Evolutionary conservation across 2,329 filamentous ascomycete genomes (phyloP).

Genomic region (Aspergillus awamori): DNA sequence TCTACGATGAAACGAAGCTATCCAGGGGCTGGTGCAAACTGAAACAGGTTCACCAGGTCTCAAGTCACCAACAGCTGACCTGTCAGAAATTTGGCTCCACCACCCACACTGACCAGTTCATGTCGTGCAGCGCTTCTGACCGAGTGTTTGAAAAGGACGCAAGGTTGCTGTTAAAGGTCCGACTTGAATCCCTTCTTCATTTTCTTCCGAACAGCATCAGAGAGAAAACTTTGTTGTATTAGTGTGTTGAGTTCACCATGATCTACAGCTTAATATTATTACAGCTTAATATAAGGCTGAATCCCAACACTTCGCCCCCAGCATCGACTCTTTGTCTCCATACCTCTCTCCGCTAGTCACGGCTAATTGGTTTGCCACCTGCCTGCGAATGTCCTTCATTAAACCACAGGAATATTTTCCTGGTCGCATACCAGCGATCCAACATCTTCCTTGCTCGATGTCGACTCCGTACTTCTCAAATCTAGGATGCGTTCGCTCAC

Average conservation of each 20-base stretch:
- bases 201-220: too few species aligned
- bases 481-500: too few species aligned
- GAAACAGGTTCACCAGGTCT: not conserved
- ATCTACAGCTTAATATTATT: not conserved
- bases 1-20: not conserved
- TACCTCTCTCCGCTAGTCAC: not conserved
- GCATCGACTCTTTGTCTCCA: not conserved
- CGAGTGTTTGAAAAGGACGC: too few species aligned
- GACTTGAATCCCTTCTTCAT: too few species aligned
- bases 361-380: not conserved
- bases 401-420: too few species aligned
- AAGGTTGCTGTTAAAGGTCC: too few species aligned
- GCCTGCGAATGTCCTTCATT: not conserved
- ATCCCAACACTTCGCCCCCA: not conserved
- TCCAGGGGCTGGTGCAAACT: not conserved
- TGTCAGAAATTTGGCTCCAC: not conserved
- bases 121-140: not conserved
- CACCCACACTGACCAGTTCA: not conserved
- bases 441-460: too few species aligned
- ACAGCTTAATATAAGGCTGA: not conserved
- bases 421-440: too few species aligned
- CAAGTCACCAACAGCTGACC: not conserved
- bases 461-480: too few species aligned
- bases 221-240: too few species aligned
- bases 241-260: too few species aligned